These are phyloP conservation scores for Termitomyces heimii DNA, from an alignment of 768 basidiomycete species.

Conservation along the genomic window DNA sequence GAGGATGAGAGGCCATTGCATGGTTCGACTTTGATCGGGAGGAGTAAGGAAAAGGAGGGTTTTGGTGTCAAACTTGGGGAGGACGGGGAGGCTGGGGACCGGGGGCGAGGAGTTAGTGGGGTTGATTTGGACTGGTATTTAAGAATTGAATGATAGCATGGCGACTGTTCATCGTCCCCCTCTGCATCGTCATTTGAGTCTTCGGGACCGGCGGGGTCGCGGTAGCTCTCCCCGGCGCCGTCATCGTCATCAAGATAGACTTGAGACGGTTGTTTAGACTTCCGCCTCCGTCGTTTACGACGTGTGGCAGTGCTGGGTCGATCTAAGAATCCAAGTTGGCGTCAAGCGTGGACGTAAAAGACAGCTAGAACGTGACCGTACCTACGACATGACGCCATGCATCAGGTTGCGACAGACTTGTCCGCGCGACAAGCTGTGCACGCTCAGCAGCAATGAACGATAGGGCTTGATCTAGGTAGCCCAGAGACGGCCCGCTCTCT, in stretches of 20 bases:
- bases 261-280: not conserved
- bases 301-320: slow-evolving; percentile 9
- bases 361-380: slow-evolving; percentile 15
- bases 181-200: not conserved
- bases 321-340: slow-evolving; percentile 20
- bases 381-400: slow-evolving; percentile 36
- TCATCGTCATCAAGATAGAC: not conserved
- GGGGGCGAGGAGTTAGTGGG: slow-evolving; percentile 8
- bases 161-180: slow-evolving; percentile 1
- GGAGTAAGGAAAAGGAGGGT: slow-evolving; percentile 10
- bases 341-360: not conserved
- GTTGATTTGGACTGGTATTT: slow-evolving; percentile 13
- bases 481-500: slow-evolving; percentile 56
- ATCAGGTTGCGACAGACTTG: slow-evolving; percentile 20
- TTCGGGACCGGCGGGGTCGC: not conserved
- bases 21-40: slow-evolving; percentile 20
- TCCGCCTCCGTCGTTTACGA: slow-evolving; percentile 30
- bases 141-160: slow-evolving; percentile 4
- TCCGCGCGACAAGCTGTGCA: slow-evolving; percentile 47
- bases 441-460: slow-evolving; percentile 73
- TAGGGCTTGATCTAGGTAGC: slow-evolving; percentile 66
- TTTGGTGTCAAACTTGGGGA: not conserved
- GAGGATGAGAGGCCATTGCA: slow-evolving; percentile 1
- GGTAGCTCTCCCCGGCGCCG: not conserved
- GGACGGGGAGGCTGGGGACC: not conserved